phyloP scores from a whole-genome alignment of 2,329 filamentous ascomycete species.

The Claviceps humidiphila region DNA sequence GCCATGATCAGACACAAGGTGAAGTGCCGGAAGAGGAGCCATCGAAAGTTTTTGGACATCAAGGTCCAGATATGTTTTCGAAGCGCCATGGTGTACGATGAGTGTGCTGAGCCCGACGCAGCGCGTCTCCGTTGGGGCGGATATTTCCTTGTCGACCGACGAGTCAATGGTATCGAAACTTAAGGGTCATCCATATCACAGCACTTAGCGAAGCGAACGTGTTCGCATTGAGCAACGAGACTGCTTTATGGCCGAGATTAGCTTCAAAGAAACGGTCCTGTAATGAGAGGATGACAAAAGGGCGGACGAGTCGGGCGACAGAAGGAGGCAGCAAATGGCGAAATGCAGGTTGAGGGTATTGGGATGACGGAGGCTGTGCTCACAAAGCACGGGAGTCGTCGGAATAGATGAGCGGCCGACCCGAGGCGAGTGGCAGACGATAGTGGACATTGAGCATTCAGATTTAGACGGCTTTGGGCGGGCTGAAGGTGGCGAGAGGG shows the following conservation, averaged over 20 bases:
- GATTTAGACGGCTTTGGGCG: too few relatives aligned
- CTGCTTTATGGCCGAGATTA: neutral
- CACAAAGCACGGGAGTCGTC: too few relatives aligned
- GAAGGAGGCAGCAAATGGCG: too few relatives aligned
- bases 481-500: too few relatives aligned
- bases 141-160: neutral
- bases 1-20: slow-evolving; percentile 40
- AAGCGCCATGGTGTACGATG: slow-evolving; percentile 32
- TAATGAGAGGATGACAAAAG: neutral
- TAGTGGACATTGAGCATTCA: too few relatives aligned
- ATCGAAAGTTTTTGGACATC: slow-evolving; percentile 47
- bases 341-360: neutral
- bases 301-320: neutral
- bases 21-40: slow-evolving; percentile 41
- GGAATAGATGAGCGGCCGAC: too few relatives aligned
- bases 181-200: neutral
- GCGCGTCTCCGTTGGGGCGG: neutral
- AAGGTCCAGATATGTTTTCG: slow-evolving; percentile 47
- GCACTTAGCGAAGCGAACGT: neutral
- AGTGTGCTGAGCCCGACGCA: neutral
- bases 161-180: neutral
- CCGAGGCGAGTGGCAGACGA: too few relatives aligned
- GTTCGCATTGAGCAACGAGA: neutral
- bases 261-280: neutral
- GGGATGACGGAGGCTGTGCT: too few relatives aligned